Percentiles rank a stretch among this genome's conserved stretches.
Conservation (phyloP, 495 filamentous ascomycete genomes). For the Amorphotheca resinae region DNA sequence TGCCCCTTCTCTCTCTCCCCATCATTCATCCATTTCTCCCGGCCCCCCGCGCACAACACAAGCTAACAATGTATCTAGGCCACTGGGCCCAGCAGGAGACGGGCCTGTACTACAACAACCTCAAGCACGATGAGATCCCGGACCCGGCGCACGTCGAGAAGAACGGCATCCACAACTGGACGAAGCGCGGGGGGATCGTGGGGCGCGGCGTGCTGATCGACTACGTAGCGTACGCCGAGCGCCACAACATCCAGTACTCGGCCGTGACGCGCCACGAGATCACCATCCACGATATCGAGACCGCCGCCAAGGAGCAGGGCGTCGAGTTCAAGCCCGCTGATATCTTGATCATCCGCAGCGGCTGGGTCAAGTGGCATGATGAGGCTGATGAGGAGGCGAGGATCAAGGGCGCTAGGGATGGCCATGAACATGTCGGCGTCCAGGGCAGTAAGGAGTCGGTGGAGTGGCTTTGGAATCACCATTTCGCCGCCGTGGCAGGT, state of each 20-base stretch:
- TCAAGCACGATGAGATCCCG: conserved; percentile 34
- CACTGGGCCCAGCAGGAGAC: conserved; percentile 29
- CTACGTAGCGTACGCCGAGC: conserved; percentile 32
- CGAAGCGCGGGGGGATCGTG: conserved; percentile 29
- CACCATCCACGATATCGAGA: conserved; percentile 35
- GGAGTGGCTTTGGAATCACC: conserved; percentile 53
- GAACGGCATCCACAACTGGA: conserved; percentile 40
- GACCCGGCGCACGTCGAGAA: conserved; percentile 34
- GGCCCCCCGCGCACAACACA: neutral
- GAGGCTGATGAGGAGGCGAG: conserved; percentile 28
- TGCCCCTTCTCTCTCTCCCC: conserved; percentile 24
- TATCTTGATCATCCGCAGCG: conserved; percentile 49
- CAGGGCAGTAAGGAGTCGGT: conserved; percentile 41
- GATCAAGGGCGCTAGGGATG: conserved; percentile 25
- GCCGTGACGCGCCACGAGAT: conserved; percentile 43
- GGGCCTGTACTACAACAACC: conserved; percentile 37
- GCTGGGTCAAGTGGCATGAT: conserved; percentile 45
- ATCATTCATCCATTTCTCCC: neutral
- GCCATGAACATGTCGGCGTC: conserved; percentile 43
- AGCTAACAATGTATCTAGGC: too few species aligned
- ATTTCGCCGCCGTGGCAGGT: conserved; percentile 40
- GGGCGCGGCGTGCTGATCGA: conserved; percentile 39
- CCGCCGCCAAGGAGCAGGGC: conserved; percentile 37
- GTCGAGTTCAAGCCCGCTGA: conserved; percentile 39
- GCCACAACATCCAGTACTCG: conserved; percentile 37